Evolutionary conservation across 2,329 filamentous ascomycete species (phyloP), one percentile per base, ranked within the genome.

Genomic region (Colletotrichum musicola): DNA sequence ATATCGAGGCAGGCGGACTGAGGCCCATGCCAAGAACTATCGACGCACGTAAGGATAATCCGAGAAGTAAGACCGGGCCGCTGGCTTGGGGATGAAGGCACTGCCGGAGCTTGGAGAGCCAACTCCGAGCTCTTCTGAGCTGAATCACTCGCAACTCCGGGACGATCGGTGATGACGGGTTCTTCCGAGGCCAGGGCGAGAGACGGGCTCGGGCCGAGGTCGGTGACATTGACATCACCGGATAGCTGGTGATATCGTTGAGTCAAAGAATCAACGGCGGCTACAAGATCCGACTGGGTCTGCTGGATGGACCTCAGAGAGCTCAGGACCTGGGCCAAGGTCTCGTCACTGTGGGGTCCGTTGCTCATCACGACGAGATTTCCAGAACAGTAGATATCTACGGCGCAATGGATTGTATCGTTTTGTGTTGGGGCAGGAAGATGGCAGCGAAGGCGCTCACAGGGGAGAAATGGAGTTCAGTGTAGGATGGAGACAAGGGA

Each of bases 11-110:
- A 27, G 50, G 22, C 13, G 22, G 30, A 20, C 6, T 40, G 30
- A 35, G 20, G 30, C 25, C 27, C 56, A 44, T 47, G 18, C 27
- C 25, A 18, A 13, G n/a, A 38, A 56, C 38, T 20, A 14, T 16
- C 47, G 59, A 71, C 77, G 74, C 75, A 86, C 85, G 86, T 88
- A 69, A 88, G 80, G 70, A 88, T 81, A 68, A 88, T 88, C 20
- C 86, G 84, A 60, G 85, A 87, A 10, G 85, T 84, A 70, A 87
- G 83, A 4, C 79, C 80, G 5, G 84, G 79, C 69, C 83, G 83
- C 71, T 82, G 78, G 18, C 74, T 75, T 4, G 77, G 70, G 13
- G 78, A 75, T 6, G 75, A 70, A 9, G 79, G 51, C 4, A 67
- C 47, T 61, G 57, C 70, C 12, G 74, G 73, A 14, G 73, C 72